phyloP scores from a whole-genome alignment of 768 basidiomycete genomes.

The Lentinus brumalis region DNA sequence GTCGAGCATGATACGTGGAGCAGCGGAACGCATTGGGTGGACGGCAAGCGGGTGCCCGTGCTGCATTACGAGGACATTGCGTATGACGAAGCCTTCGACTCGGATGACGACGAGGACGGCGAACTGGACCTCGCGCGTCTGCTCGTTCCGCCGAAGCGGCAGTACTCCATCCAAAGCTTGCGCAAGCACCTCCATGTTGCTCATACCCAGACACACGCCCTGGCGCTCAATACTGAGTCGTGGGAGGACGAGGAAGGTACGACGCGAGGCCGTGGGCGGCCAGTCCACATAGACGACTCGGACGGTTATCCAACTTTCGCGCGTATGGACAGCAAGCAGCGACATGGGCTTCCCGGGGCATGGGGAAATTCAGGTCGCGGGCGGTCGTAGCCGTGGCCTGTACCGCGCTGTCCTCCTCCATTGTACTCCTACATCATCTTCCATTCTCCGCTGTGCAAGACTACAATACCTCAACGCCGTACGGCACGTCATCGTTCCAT shows the following conservation, averaged over 20 bases:
- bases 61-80: constrained; percentile 9
- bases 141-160: constrained; percentile 70
- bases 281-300: constrained; percentile 18
- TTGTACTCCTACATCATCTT: neutral
- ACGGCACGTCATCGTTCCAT: neutral
- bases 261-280: constrained; percentile 10
- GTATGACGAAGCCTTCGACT: constrained; percentile 26
- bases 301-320: constrained; percentile 31
- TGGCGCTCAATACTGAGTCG: constrained; percentile 20
- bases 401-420: neutral
- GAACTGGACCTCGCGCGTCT: constrained; percentile 69
- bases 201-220: constrained; percentile 10
- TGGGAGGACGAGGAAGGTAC: constrained; percentile 33
- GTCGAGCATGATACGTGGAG: constrained; percentile 61
- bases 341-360: constrained; percentile 36
- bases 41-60: constrained; percentile 23
- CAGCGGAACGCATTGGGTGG: constrained; percentile 27
- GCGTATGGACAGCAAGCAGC: constrained; percentile 30
- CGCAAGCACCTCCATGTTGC: constrained; percentile 54
- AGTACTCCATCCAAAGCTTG: constrained; percentile 73
- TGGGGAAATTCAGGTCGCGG: constrained; percentile 26
- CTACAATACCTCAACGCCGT: neutral
- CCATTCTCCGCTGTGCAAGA: neutral
- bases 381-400: constrained; percentile 5
- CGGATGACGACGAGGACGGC: constrained; percentile 49